Percentiles rank a stretch among this genome's conserved stretches.
Conservation (phyloP, 2,329 filamentous ascomycete genomes). For the Penicillium sp. region DNA sequence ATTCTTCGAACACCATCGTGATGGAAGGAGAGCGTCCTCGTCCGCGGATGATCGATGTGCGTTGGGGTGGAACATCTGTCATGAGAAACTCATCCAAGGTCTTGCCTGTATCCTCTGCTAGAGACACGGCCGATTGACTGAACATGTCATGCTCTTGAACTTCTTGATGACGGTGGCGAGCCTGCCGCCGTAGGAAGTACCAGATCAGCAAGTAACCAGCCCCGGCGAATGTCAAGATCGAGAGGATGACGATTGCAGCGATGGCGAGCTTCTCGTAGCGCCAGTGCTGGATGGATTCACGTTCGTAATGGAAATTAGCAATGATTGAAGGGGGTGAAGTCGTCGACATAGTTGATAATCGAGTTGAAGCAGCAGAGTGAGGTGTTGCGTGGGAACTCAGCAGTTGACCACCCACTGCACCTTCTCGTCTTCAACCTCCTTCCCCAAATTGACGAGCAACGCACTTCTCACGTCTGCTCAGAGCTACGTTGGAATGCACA, state of each 20-base stretch:
- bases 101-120: conserved; percentile 23
- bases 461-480: too few relatives aligned
- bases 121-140: conserved; percentile 16
- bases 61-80: conserved; percentile 21
- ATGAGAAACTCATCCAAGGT: conserved; percentile 18
- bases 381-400: too few relatives aligned
- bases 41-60: conserved; percentile 33
- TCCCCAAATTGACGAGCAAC: too few relatives aligned
- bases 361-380: too few relatives aligned
- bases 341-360: too few relatives aligned
- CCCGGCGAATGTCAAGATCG: conserved; percentile 18
- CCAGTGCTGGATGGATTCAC: conserved; percentile 13
- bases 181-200: conserved; percentile 22
- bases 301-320: neutral
- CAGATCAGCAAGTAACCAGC: conserved; percentile 25
- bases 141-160: conserved; percentile 18
- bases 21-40: conserved; percentile 28
- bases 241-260: conserved; percentile 29
- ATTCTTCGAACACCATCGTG: conserved; percentile 18
- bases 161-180: conserved; percentile 15
- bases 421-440: too few relatives aligned
- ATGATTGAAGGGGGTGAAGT: conserved; percentile 20
- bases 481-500: too few relatives aligned
- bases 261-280: conserved; percentile 26
- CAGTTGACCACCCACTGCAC: too few relatives aligned